Conservation (phyloP, 2,329 filamentous ascomycete species). For the Shiraia bambusicola region DNA sequence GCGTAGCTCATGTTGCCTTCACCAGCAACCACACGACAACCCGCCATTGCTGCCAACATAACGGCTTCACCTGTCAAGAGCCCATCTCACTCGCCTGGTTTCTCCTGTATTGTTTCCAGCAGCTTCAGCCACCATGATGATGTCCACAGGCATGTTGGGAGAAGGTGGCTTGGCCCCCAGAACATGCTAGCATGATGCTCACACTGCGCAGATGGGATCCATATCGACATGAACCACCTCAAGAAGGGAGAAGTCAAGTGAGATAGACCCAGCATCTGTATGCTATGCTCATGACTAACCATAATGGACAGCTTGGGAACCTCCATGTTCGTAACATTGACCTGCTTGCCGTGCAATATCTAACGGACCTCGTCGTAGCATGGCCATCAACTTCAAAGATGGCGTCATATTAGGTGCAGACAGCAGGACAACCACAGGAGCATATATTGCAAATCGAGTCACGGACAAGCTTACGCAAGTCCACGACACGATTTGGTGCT, state of each 20-base stretch:
- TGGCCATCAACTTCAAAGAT: slow-evolving; percentile 99
- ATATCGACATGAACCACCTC: slow-evolving; percentile 96
- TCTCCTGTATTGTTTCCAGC: not conserved
- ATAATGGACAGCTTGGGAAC: slow-evolving; percentile 73
- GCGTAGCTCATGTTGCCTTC: slow-evolving; percentile 19
- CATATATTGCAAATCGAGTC: slow-evolving; percentile 98
- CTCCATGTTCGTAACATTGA: slow-evolving; percentile 72
- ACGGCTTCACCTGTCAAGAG: not conserved
- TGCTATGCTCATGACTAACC: slow-evolving; percentile 1
- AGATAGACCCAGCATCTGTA: slow-evolving; percentile 43
- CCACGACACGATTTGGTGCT: slow-evolving; percentile 99
- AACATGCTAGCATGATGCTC: slow-evolving; percentile 22
- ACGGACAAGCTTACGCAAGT: slow-evolving; percentile 99
- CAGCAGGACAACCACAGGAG: slow-evolving; percentile 93
- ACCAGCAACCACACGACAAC: slow-evolving; percentile 2
- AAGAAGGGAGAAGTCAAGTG: slow-evolving; percentile 99
- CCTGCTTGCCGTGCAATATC: slow-evolving; percentile 18
- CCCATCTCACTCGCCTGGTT: slow-evolving; percentile 3
- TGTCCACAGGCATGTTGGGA: slow-evolving; percentile 41
- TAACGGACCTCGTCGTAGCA: slow-evolving; percentile 56
- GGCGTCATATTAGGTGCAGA: slow-evolving; percentile 98
- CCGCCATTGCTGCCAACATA: not conserved
- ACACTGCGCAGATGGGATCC: slow-evolving; percentile 81
- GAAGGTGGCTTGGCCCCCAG: slow-evolving; percentile 33
- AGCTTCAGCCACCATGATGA: slow-evolving; percentile 25